phyloP scores from a whole-genome alignment of 768 basidiomycete species.

The Lactarius pseudohatsudake region DNA sequence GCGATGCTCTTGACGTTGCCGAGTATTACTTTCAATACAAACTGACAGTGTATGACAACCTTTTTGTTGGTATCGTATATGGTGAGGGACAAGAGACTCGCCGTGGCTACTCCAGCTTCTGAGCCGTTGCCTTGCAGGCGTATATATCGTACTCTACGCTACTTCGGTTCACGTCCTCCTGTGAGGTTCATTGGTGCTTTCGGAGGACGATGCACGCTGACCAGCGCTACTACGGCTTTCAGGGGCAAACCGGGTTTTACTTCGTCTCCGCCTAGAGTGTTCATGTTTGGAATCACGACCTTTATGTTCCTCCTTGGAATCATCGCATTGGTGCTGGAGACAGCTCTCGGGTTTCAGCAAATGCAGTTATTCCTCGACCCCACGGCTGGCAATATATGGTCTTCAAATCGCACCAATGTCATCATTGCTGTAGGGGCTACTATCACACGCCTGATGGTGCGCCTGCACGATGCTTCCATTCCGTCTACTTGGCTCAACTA shows the following conservation, averaged over 20 bases:
- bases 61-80: constrained; percentile 20
- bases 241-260: constrained; percentile 16
- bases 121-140: background rate
- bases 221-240: background rate
- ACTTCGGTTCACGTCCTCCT: constrained; percentile 22
- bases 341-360: constrained; percentile 16
- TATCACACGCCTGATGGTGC: constrained; percentile 18
- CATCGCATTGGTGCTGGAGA: constrained; percentile 19
- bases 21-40: constrained; percentile 13
- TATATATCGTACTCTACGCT: constrained; percentile 13
- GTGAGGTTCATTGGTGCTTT: constrained; percentile 4
- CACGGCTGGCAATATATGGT: constrained; percentile 13
- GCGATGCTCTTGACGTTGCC: background rate
- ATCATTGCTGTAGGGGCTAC: constrained; percentile 5
- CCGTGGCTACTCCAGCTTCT: background rate
- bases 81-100: background rate
- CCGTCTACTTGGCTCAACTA: background rate
- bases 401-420: constrained; percentile 1
- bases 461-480: background rate
- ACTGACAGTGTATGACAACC: constrained; percentile 14
- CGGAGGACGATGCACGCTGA: background rate
- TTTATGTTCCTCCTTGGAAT: constrained; percentile 21
- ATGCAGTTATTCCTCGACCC: constrained; percentile 10
- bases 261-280: constrained; percentile 18
- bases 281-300: constrained; percentile 22